Evolutionary conservation across 805 yeast species (phyloP), one percentile per base, ranked within the genome.

Genomic region (Kluyveromyces dobzhanskii): DNA sequence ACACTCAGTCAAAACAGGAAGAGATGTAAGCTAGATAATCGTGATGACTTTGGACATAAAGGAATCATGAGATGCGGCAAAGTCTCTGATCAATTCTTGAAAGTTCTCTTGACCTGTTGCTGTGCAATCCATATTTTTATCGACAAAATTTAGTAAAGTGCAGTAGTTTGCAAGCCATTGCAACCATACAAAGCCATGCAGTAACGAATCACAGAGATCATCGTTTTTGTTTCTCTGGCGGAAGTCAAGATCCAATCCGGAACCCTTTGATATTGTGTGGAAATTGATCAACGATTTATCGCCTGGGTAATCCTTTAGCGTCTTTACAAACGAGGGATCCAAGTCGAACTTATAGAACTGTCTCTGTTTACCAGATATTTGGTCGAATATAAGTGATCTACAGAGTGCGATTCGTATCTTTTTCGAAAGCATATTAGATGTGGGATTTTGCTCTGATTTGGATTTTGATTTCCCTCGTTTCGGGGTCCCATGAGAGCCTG

Each of bases 151-250:
- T 14, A 4, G 4, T 11, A 34, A 18, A 3, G 29, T 7, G 12
- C 46, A 43, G 27, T 48, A 56, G 16, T 44, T 40, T 14, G 31
- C 37, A 1, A 54, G 26, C 73, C 79, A 76, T 10, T 59, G 50
- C 11, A 63, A 38, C 66, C 74, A 71, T 1, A 73, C 66, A 2
- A 78, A 43, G 1, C 75, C 82, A 53, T 80, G 85, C 12, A 80
- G 57, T n/a, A 80, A 59, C 1, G 80, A 67, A 53, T 80, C 88
- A 7, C 78, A 72, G 40, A 80, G 59, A 53, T 80, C 88, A 52
- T 80, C 88, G 31, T 73, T 71, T 51, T 80, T 80, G 16, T 53
- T 56, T 3, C 44, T 35, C 17, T 24, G 37, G 17, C 12, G 12
- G 6, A 4, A 25, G 17, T 25, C 4, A n/a, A 10, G 17, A 24